Evolutionary conservation across 2,329 filamentous ascomycete genomes (phyloP).

Genomic region (Ophiostoma ulmi): DNA sequence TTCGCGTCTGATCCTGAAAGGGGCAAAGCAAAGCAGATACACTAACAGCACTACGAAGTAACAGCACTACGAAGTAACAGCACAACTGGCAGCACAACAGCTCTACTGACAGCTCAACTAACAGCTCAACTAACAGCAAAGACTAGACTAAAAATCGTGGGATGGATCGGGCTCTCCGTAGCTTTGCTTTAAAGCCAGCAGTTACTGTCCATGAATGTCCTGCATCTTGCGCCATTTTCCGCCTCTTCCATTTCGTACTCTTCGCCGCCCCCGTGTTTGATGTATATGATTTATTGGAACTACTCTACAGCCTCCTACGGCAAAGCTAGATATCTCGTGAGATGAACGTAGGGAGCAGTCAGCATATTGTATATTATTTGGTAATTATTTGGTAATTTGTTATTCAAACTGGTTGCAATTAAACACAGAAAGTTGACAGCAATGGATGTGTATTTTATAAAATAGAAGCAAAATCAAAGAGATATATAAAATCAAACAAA

Average conservation of each 20-base stretch:
- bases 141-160: neutral
- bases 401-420: neutral
- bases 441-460: neutral
- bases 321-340: neutral
- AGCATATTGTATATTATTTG: neutral
- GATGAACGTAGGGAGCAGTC: neutral
- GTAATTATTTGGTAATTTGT: neutral
- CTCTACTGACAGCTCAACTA: no score
- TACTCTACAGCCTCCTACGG: no score
- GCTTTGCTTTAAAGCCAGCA: neutral
- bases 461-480: neutral
- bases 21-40: no score
- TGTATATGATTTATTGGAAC: neutral
- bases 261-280: neutral
- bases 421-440: neutral
- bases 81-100: no score
- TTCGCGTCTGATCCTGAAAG: neutral
- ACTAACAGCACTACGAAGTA: no score
- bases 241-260: neutral
- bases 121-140: no score
- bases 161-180: neutral
- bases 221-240: conserved; percentile 10
- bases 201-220: neutral
- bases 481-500: neutral
- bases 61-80: no score